Conservation (phyloP, 768 basidiomycete genomes). For the Rhodotorula taiwanensis region DNA sequence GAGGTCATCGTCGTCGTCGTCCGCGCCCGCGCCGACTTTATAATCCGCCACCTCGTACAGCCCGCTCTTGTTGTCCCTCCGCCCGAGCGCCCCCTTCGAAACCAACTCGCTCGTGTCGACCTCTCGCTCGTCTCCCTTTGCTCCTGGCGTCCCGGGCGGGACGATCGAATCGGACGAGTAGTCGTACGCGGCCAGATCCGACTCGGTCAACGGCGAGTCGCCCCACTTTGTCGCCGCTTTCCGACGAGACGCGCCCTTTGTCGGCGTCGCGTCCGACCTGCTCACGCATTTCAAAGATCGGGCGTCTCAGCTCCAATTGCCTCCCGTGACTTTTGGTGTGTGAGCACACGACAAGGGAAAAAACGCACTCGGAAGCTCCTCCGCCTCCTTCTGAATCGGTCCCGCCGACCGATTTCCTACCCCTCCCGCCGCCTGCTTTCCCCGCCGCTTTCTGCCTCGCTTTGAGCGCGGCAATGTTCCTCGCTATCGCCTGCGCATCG, state of each 20-base stretch:
- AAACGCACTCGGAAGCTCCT: constrained; percentile 27
- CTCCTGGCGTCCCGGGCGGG: constrained; percentile 15
- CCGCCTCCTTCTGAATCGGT: constrained; percentile 31
- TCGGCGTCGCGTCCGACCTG: constrained; percentile 29
- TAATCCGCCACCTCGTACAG: constrained; percentile 73
- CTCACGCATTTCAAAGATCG: no score
- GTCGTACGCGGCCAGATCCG: constrained; percentile 89
- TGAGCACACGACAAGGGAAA: no score
- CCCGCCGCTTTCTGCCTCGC: constrained; percentile 58
- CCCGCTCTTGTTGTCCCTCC: constrained; percentile 57
- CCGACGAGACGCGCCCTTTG: constrained; percentile 50
- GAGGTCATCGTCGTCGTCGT: constrained; percentile 50
- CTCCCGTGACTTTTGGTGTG: no score
- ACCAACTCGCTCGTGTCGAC: constrained; percentile 23
- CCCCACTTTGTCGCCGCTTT: constrained; percentile 90
- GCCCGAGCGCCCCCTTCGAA: constrained; percentile 59
- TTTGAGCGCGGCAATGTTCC: constrained; percentile 86
- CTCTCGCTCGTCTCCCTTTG: neutral
- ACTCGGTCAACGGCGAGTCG: constrained; percentile 66
- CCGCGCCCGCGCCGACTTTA: constrained; percentile 54
- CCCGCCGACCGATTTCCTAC: constrained; percentile 23
- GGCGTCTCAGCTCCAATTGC: no score
- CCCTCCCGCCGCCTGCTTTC: constrained; percentile 49
- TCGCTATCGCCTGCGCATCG: constrained; percentile 83
- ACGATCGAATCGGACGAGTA: constrained; percentile 60